These are phyloP conservation scores for Botrytis paeoniae DNA, from an alignment of 2,329 filamentous ascomycete genomes.

Conservation along the genomic window DNA sequence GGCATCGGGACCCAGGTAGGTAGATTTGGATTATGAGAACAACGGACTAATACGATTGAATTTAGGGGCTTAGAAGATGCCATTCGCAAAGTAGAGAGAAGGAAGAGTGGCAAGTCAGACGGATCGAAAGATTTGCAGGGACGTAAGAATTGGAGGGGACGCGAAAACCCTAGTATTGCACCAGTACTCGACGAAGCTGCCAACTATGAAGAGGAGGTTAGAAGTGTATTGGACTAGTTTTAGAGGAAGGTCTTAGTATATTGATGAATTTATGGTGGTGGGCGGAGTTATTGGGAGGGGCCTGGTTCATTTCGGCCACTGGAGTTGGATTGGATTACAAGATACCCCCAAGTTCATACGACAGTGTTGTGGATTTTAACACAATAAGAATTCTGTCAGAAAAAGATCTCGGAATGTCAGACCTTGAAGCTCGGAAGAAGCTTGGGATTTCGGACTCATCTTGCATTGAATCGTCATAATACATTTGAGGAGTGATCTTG, in stretches of 20 bases:
- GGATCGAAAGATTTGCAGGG: neutral
- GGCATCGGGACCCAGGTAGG: slow-evolving; percentile 28
- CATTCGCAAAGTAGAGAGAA: slow-evolving; percentile 27
- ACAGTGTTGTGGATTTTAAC: neutral
- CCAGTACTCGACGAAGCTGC: slow-evolving; percentile 29
- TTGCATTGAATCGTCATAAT: neutral
- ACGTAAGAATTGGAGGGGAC: slow-evolving; percentile 27
- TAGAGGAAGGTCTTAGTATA: neutral
- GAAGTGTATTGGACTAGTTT: slow-evolving; percentile 25
- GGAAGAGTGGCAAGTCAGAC: slow-evolving; percentile 4
- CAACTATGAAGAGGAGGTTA: slow-evolving; percentile 32
- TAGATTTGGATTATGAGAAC: neutral
- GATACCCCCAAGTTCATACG: neutral
- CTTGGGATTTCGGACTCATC: neutral
- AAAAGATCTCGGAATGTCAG: neutral
- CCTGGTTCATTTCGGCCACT: neutral
- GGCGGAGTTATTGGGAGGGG: neutral
- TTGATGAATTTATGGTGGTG: neutral
- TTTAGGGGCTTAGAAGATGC: slow-evolving; percentile 27
- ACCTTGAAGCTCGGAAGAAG: neutral
- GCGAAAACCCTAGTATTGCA: slow-evolving; percentile 25
- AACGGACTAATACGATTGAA: neutral
- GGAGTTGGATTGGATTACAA: slow-evolving; percentile 9
- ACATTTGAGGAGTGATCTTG: neutral
- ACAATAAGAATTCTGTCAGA: neutral